These are phyloP conservation scores for Solanum corneliomulleri DNA, from an alignment of 257 asterid genomes.

Conservation along the genomic window DNA sequence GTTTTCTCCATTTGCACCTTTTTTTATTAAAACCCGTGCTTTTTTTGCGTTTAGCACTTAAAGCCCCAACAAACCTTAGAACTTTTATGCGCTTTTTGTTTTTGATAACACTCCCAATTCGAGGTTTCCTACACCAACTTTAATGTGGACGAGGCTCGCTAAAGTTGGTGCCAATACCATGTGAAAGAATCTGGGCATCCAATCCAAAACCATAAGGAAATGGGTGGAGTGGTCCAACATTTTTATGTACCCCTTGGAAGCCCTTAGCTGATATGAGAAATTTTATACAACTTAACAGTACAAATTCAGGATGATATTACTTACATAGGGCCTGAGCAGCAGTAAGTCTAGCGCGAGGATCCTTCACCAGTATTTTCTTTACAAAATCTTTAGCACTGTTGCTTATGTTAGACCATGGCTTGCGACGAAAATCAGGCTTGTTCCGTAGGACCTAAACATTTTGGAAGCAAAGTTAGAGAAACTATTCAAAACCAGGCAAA, in stretches of 20 bases:
- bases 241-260: background rate
- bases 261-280: background rate
- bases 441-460: constrained; percentile 58
- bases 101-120: background rate
- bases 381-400: constrained; percentile 91
- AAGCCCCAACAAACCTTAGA: background rate
- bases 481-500: background rate
- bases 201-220: background rate
- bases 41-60: background rate
- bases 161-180: background rate
- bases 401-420: constrained; percentile 96
- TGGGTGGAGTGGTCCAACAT: background rate
- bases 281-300: background rate
- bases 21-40: background rate
- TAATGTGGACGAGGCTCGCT: background rate
- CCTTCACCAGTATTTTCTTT: constrained; percentile 76
- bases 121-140: background rate
- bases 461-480: background rate
- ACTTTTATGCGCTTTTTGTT: background rate
- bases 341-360: constrained; percentile 95
- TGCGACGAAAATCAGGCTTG: constrained; percentile 94
- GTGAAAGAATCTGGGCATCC: background rate
- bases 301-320: constrained; percentile 4
- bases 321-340: constrained; percentile 98
- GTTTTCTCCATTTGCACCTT: background rate